Conservation (phyloP, 2,329 filamentous ascomycete genomes). For the Knufia fluminis region DNA sequence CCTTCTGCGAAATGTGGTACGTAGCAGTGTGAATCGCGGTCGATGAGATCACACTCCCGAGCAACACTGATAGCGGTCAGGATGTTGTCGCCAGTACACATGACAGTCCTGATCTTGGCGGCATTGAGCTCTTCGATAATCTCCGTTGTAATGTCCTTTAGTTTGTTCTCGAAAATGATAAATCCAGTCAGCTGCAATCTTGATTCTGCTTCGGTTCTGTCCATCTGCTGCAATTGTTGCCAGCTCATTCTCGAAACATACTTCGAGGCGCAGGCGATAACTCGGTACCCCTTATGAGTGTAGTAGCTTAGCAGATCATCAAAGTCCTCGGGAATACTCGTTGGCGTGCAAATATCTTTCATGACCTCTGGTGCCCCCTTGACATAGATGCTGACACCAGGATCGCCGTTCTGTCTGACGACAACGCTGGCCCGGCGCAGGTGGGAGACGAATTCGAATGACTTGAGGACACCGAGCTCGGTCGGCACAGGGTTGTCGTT, state of each 20-base stretch:
- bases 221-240: constrained; percentile 93
- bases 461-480: constrained; percentile 82
- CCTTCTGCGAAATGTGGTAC: constrained; percentile 78
- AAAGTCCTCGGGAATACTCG: constrained; percentile 78
- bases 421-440: constrained; percentile 87
- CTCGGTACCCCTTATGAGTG: constrained; percentile 90
- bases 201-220: constrained; percentile 72
- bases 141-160: constrained; percentile 75
- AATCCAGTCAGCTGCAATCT: constrained; percentile 84
- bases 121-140: constrained; percentile 73
- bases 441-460: constrained; percentile 92
- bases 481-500: constrained; percentile 39
- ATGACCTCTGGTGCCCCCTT: constrained; percentile 97
- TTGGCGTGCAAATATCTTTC: constrained; percentile 78
- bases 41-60: constrained; percentile 75
- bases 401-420: constrained; percentile 76
- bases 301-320: constrained; percentile 83
- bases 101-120: constrained; percentile 79
- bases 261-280: constrained; percentile 89
- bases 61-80: constrained; percentile 93
- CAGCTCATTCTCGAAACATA: constrained; percentile 80
- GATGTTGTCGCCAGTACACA: constrained; percentile 98
- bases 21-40: constrained; percentile 77
- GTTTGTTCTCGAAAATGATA: constrained; percentile 97
- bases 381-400: constrained; percentile 79